phyloP scores from a whole-genome alignment of 2,329 filamentous ascomycete genomes.

The Pezicula radicicola region DNA sequence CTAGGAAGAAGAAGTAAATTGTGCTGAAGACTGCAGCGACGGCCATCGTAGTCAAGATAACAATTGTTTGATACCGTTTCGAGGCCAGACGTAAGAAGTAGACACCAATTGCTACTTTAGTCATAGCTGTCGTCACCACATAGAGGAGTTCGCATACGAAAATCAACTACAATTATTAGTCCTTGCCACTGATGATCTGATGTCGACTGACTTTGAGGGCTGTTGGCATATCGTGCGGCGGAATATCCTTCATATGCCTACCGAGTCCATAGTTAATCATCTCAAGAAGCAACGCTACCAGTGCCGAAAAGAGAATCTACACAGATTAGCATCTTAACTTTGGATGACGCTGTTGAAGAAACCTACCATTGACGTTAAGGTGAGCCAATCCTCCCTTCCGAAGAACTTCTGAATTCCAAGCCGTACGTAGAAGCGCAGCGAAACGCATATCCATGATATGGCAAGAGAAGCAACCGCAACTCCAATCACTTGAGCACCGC shows the following conservation, averaged over 20 bases:
- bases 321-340: neutral
- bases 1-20: constrained; percentile 26
- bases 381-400: constrained; percentile 28
- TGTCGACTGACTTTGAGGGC: constrained; percentile 19
- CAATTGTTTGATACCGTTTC: constrained; percentile 19
- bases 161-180: constrained; percentile 14
- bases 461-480: constrained; percentile 31
- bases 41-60: constrained; percentile 19
- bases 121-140: constrained; percentile 22
- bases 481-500: constrained; percentile 24
- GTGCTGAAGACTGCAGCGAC: constrained; percentile 20
- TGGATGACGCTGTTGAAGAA: neutral
- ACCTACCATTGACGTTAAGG: constrained; percentile 22
- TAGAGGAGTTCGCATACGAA: constrained; percentile 28
- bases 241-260: constrained; percentile 24
- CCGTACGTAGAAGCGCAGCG: constrained; percentile 26
- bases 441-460: constrained; percentile 29
- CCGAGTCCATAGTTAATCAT: constrained; percentile 22
- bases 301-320: constrained; percentile 21
- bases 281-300: constrained; percentile 20
- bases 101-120: constrained; percentile 24
- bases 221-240: constrained; percentile 8
- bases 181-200: neutral
- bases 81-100: constrained; percentile 26
- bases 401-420: constrained; percentile 24